phyloP scores from a whole-genome alignment of 148 eudicot genomes.

The Vaccinium corymbosum region DNA sequence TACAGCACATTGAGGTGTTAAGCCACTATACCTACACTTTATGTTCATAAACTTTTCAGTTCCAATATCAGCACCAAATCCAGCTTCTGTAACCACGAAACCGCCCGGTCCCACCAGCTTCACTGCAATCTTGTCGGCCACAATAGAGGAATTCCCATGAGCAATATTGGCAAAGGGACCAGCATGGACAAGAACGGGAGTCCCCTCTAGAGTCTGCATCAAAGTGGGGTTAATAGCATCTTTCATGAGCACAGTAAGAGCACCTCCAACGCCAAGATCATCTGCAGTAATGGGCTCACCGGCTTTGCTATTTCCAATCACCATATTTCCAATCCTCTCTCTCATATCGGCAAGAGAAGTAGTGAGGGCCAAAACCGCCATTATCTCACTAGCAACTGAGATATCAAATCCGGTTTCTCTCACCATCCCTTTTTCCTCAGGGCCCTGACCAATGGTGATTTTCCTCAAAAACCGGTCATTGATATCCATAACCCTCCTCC shows the following conservation, averaged over 20 bases:
- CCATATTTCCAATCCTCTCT: slow-evolving; percentile 97
- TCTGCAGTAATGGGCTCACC: slow-evolving; percentile 96
- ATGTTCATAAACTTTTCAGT: slow-evolving; percentile 99
- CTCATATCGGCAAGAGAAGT: slow-evolving; percentile 92
- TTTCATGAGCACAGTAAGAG: slow-evolving; percentile 92
- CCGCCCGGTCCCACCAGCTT: slow-evolving; percentile 98
- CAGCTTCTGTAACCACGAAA: slow-evolving; percentile 95
- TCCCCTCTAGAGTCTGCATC: slow-evolving; percentile 99
- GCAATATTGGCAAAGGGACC: slow-evolving; percentile 99
- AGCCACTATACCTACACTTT: slow-evolving; percentile 95
- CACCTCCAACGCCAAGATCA: slow-evolving; percentile 97
- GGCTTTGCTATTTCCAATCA: slow-evolving; percentile 84
- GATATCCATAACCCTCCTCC: slow-evolving; percentile 99
- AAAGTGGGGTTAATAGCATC: slow-evolving; percentile 97
- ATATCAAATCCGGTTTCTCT: slow-evolving; percentile 98
- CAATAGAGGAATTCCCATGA: slow-evolving; percentile 94
- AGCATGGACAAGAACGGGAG: slow-evolving; percentile 94
- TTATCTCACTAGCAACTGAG: slow-evolving; percentile 97
- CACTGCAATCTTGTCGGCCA: slow-evolving; percentile 92
- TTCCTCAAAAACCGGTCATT: slow-evolving; percentile 95
- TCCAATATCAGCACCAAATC: slow-evolving; percentile 97
- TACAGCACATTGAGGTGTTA: slow-evolving; percentile 85
- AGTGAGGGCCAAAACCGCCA: slow-evolving; percentile 98
- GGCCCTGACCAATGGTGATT: slow-evolving; percentile 89
- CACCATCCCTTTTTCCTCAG: slow-evolving; percentile 96